Conservation (phyloP, 768 basidiomycete genomes). For the Phanerochaete sordida region DNA sequence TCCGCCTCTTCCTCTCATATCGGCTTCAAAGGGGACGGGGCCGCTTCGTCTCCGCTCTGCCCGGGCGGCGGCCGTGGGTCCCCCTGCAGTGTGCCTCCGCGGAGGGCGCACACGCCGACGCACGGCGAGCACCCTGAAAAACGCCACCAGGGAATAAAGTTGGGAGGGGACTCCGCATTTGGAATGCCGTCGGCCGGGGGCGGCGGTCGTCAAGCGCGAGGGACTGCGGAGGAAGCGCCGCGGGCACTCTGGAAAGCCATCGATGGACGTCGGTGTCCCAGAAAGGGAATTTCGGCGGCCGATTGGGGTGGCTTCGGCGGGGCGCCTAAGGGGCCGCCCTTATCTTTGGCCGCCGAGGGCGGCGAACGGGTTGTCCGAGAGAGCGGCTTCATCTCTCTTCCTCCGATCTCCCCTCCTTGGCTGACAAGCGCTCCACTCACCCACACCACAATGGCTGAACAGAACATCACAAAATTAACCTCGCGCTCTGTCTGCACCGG, state of each 20-base stretch:
- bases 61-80: too few species aligned
- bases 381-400: neutral
- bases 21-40: too few species aligned
- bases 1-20: neutral
- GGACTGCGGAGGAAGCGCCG: neutral
- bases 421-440: neutral
- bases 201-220: neutral
- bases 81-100: neutral
- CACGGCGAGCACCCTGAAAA: neutral
- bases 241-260: neutral
- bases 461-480: slow-evolving; percentile 5
- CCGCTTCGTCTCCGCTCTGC: too few species aligned
- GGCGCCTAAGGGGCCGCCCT: slow-evolving; percentile 1
- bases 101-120: too few species aligned
- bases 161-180: neutral
- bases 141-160: slow-evolving; percentile 1
- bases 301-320: slow-evolving; percentile 4
- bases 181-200: neutral
- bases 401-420: neutral
- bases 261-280: slow-evolving; percentile 6
- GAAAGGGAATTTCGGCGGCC: neutral
- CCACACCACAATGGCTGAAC: neutral
- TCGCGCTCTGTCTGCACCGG: neutral
- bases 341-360: slow-evolving; percentile 1
- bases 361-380: neutral